Conservation (phyloP, 495 filamentous ascomycete genomes). For the Podospora comata region DNA sequence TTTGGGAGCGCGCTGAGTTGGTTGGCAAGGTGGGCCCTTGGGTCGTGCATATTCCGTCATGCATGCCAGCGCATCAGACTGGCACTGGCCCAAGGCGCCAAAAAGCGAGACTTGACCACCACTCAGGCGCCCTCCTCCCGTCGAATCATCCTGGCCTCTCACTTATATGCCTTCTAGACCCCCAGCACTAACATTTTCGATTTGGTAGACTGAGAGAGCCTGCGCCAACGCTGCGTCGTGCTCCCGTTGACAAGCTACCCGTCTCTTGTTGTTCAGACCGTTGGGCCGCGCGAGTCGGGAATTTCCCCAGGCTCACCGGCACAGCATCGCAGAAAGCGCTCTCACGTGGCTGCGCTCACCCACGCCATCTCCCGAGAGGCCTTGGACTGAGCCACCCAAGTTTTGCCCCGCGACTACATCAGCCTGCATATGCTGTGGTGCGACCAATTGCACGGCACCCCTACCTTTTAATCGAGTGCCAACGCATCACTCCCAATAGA, state of each 20-base stretch:
- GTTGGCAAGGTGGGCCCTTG: slow-evolving; percentile 44
- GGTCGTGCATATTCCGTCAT: slow-evolving; percentile 56
- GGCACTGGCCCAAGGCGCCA: slow-evolving; percentile 46
- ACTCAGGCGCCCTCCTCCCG: slow-evolving; percentile 31
- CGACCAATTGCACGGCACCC: slow-evolving; percentile 51
- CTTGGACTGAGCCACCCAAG: slow-evolving; percentile 43
- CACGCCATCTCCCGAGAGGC: slow-evolving; percentile 33
- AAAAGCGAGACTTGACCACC: slow-evolving; percentile 39
- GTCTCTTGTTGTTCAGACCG: slow-evolving; percentile 11
- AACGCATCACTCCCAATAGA: slow-evolving; percentile 59
- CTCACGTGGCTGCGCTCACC: slow-evolving; percentile 46
- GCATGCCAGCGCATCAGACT: slow-evolving; percentile 57
- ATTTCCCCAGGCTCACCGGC: slow-evolving; percentile 11
- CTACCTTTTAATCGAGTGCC: slow-evolving; percentile 49
- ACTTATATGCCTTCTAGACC: slow-evolving; percentile 32
- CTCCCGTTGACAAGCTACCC: slow-evolving; percentile 11
- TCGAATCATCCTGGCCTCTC: slow-evolving; percentile 39
- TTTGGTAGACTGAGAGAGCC: neutral
- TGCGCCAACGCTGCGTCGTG: neutral
- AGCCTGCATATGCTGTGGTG: slow-evolving; percentile 58
- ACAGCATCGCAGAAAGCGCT: slow-evolving; percentile 21
- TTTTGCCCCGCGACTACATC: slow-evolving; percentile 53
- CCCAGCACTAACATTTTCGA: neutral
- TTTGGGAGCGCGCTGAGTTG: slow-evolving; percentile 35
- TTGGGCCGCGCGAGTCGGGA: slow-evolving; percentile 21